Base-by-base conservation (phyloP, 2,329 filamentous ascomycete species). In the Colletotrichum orchidophilum region DNA sequence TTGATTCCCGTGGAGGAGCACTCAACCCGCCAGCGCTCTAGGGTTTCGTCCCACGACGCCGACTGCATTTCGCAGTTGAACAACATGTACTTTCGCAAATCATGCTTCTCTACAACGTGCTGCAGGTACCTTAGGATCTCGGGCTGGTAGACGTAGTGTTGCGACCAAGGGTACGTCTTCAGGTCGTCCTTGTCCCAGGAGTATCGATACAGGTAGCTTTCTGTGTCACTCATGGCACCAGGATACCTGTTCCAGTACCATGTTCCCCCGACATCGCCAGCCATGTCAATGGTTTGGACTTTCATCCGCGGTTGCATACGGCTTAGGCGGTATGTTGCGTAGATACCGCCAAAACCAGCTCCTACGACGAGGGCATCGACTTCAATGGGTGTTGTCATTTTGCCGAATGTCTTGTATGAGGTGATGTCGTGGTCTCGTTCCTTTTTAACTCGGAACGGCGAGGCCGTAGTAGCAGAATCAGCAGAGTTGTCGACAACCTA, bases 41-140 rank as follows among this genome's bases (percentile, higher is more conserved):
- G 18, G 21, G 7, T 46, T 15, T 46, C 39, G 39, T 46, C 18
- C 18, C 39, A 46, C 18, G 18, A n/a, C 18, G 39, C 39, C 8
- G 39, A 46, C 39, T 46, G 3, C 39, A 46, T 46, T 18, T 46
- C 7, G 21, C 39, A 46, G 18, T 21, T 46, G 39, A 46, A 46
- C 2, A 18, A 7, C 39, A 46, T 46, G 39, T 9, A 46, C 39
- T 46, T 46, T 11, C 39, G 18, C 39, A 46, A 46, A 7, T n/a
- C 8, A 8, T 46, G 39, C 39, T 46, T 46, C 18, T 46, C 24
- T 2, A 60, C 72, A 5, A 73, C 39, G 50, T 46, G 66, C 27
- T 69, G 33, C 29, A 71, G 50, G 50, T 74, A 71, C 15, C 50
- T 18, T 5, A 67, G 70, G 26, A 70, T 64, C 70, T 74, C 73